phyloP scores from a whole-genome alignment of 139 green algal genomes.

The Coelastrella sp. region DNA sequence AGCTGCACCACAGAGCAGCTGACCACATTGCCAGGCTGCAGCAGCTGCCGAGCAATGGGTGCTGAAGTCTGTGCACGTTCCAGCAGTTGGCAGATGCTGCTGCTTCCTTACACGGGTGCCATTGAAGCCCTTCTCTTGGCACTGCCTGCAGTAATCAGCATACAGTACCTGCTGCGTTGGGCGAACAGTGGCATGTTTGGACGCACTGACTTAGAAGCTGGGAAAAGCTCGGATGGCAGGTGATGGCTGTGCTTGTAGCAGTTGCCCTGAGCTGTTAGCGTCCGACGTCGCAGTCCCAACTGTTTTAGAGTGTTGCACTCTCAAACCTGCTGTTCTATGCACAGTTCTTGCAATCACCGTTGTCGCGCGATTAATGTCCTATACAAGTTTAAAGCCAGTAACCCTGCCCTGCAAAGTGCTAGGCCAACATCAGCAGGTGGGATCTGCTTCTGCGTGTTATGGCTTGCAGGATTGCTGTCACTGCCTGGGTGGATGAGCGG shows the following conservation, averaged over 20 bases:
- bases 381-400: not conserved
- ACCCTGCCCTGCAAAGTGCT: no score
- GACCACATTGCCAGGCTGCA: not conserved
- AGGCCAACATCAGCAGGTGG: no score
- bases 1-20: slow-evolving; percentile 22
- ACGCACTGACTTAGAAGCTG: not conserved
- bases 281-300: no score
- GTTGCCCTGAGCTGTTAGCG: no score
- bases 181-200: not conserved
- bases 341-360: no score
- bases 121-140: slow-evolving; percentile 25
- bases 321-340: not conserved
- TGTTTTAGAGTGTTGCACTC: not conserved
- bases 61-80: slow-evolving; percentile 5
- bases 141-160: slow-evolving; percentile 32
- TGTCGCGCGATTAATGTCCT: not conserved
- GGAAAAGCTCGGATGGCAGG: not conserved
- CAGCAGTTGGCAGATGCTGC: slow-evolving; percentile 21
- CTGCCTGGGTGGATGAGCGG: not conserved
- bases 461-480: slow-evolving; percentile 7
- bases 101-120: slow-evolving; percentile 26
- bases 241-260: no score
- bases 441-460: not conserved
- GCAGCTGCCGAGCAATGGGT: slow-evolving; percentile 5
- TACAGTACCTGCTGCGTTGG: slow-evolving; percentile 14